A percentile compares a stretch with the other conserved stretches of the same genome.
Conservation (phyloP, 768 basidiomycete genomes). For the Serendipita sp. region DNA sequence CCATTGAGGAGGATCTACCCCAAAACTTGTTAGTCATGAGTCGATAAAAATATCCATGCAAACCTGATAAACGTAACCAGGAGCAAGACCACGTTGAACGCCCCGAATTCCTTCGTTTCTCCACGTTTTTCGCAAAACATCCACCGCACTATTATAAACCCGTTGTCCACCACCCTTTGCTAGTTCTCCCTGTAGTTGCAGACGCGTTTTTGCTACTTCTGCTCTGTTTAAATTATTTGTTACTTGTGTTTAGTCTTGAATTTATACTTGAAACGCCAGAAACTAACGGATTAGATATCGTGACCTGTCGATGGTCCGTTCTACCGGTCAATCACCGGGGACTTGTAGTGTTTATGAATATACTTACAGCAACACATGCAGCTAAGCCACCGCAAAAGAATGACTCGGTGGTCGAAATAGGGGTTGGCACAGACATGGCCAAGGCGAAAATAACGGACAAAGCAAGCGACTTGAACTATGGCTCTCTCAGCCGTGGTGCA, state of each 20-base stretch:
- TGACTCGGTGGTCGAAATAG: slow-evolving; percentile 55
- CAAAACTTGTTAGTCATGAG: background rate
- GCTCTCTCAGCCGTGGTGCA: background rate
- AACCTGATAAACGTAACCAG: slow-evolving; percentile 90
- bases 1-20: slow-evolving; percentile 78
- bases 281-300: slow-evolving; percentile 62
- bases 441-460: background rate
- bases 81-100: slow-evolving; percentile 79
- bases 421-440: slow-evolving; percentile 10
- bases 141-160: slow-evolving; percentile 81
- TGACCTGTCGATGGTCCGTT: slow-evolving; percentile 36
- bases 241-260: background rate
- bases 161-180: slow-evolving; percentile 51
- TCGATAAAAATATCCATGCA: slow-evolving; percentile 15
- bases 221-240: slow-evolving; percentile 10
- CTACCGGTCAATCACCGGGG: slow-evolving; percentile 5
- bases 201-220: slow-evolving; percentile 75
- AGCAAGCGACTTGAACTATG: background rate
- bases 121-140: slow-evolving; percentile 79
- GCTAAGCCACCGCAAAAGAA: slow-evolving; percentile 85
- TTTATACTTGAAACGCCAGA: background rate
- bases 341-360: background rate
- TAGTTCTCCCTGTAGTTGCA: slow-evolving; percentile 93
- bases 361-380: slow-evolving; percentile 72
- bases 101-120: slow-evolving; percentile 78